Evolutionary conservation across 129 eudicot genomes (phyloP).

Genomic region (Pulicaria dysenterica): DNA sequence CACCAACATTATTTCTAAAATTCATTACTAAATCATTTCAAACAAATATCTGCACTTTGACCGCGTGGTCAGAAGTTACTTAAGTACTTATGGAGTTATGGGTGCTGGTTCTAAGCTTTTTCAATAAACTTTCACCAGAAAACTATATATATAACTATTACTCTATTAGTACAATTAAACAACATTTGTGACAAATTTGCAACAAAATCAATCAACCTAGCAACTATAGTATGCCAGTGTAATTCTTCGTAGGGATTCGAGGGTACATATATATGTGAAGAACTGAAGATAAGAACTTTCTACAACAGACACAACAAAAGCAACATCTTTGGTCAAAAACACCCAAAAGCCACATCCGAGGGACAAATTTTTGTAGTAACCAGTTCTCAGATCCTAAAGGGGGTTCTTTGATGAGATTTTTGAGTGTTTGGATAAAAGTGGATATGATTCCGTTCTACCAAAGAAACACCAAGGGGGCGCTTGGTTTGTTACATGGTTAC

Average conservation of each 20-base stretch:
- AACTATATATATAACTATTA: not conserved
- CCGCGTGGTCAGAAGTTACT: not conserved
- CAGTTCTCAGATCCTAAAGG: not conserved
- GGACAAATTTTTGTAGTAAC: not conserved
- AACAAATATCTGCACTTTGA: not conserved
- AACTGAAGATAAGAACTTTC: too few relatives aligned
- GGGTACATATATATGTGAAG: not conserved
- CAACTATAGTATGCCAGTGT: not conserved
- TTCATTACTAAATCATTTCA: not conserved
- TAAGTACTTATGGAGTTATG: not conserved
- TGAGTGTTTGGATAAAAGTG: too few relatives aligned
- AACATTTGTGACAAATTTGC: not conserved
- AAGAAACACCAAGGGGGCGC: too few relatives aligned
- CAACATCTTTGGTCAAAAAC: not conserved
- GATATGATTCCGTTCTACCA: too few relatives aligned
- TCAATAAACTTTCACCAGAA: not conserved
- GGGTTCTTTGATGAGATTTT: not conserved
- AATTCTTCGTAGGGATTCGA: not conserved
- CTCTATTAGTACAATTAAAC: not conserved
- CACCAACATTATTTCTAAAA: not conserved
- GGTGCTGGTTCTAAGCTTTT: not conserved
- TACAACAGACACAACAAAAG: not conserved
- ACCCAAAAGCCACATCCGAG: not conserved
- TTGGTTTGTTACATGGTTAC: too few relatives aligned
- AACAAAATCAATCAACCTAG: not conserved